Percentiles rank a stretch among this genome's conserved stretches.
Conservation (phyloP, 495 filamentous ascomycete species). For the Chaetomium fimeti region DNA sequence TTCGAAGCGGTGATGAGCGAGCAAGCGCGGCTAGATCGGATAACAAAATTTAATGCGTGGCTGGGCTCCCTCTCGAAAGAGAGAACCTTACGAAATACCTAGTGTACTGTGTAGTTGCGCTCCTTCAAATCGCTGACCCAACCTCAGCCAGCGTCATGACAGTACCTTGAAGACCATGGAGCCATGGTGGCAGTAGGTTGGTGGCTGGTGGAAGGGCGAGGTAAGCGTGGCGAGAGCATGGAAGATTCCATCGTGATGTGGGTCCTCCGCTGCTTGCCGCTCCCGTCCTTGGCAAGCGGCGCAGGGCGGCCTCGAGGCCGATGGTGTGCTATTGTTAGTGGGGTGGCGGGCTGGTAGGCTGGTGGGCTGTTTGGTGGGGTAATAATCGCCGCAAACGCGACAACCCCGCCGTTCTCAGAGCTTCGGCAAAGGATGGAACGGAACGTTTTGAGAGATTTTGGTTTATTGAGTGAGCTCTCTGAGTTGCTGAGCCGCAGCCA, state of each 20-base stretch:
- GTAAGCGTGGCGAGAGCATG: neutral
- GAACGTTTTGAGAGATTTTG: neutral
- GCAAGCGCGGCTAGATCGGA: too few relatives aligned
- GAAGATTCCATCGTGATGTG: slow-evolving; percentile 10
- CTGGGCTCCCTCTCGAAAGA: too few relatives aligned
- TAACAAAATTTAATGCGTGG: too few relatives aligned
- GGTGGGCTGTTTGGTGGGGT: neutral
- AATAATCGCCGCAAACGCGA: slow-evolving; percentile 1
- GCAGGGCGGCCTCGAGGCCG: slow-evolving; percentile 9
- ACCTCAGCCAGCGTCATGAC: neutral
- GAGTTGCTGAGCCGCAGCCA: neutral
- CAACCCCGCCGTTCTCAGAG: slow-evolving; percentile 1
- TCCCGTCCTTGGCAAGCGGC: slow-evolving; percentile 16
- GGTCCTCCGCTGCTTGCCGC: slow-evolving; percentile 20
- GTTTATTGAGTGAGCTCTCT: neutral
- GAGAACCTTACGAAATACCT: too few relatives aligned
- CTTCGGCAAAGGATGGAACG: neutral
- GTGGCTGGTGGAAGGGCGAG: neutral
- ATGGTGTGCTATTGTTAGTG: slow-evolving; percentile 1
- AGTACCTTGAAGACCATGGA: neutral
- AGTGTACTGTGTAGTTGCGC: too few relatives aligned
- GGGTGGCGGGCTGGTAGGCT: too few relatives aligned
- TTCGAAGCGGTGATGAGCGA: neutral
- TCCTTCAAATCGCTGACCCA: neutral
- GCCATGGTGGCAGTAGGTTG: slow-evolving; percentile 1